Evolutionary conservation across 1,284 basidiomycete species (phyloP).

Genomic region (Phlebopus sp.): DNA sequence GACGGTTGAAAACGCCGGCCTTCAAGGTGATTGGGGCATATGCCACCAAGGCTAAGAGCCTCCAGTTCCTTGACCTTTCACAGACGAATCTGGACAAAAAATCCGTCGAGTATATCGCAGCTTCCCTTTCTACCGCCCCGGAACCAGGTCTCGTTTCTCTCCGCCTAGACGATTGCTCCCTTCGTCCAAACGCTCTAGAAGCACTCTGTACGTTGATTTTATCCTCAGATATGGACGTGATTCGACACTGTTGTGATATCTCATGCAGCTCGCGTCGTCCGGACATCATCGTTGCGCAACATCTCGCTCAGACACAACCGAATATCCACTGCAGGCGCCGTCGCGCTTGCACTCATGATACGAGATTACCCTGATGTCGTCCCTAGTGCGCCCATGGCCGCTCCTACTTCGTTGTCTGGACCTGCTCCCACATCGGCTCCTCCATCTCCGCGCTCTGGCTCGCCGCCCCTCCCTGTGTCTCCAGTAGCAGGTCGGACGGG

Average conservation of each 20-base stretch:
- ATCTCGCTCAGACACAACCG: slow-evolving; percentile 86
- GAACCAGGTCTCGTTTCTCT: slow-evolving; percentile 69
- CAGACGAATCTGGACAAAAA: slow-evolving; percentile 86
- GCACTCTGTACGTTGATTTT: slow-evolving; percentile 59
- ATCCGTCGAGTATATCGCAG: slow-evolving; percentile 78
- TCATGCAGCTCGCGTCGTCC: slow-evolving; percentile 68
- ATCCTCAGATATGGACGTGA: not conserved
- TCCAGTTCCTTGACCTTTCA: slow-evolving; percentile 87
- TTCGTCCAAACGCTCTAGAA: slow-evolving; percentile 74
- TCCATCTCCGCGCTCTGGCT: slow-evolving; percentile 13
- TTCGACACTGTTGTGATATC: slow-evolving; percentile 2
- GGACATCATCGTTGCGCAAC: slow-evolving; percentile 79
- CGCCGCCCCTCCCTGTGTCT: slow-evolving; percentile 27
- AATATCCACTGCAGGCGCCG: slow-evolving; percentile 79
- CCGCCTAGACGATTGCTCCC: slow-evolving; percentile 77
- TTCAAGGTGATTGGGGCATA: slow-evolving; percentile 85
- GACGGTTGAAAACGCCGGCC: slow-evolving; percentile 72
- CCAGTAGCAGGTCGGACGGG: slow-evolving; percentile 38
- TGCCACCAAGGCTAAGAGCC: slow-evolving; percentile 57
- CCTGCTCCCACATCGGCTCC: slow-evolving; percentile 21
- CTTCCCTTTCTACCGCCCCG: slow-evolving; percentile 57
- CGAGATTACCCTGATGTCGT: slow-evolving; percentile 86
- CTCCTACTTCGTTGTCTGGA: slow-evolving; percentile 17
- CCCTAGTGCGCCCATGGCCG: slow-evolving; percentile 14
- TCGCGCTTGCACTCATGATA: slow-evolving; percentile 93